Evolutionary conservation across 2,329 filamentous ascomycete genomes (phyloP), one percentile per base, ranked within the genome.

Genomic region (Cladobotryum mycophilum): DNA sequence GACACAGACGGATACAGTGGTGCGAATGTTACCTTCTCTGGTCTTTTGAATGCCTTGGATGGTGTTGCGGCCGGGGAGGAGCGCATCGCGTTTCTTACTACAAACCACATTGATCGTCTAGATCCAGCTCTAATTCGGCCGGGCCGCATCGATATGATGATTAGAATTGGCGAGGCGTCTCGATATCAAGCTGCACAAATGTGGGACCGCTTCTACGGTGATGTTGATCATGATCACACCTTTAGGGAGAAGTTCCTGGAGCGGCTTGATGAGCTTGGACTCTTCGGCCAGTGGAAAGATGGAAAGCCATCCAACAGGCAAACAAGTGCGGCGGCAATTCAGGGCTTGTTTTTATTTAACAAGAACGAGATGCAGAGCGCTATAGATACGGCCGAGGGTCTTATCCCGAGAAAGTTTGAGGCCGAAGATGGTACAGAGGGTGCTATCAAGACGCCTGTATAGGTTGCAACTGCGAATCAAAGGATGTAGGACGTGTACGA

Each of bases 61-160:
- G 93, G 93, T 1, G 83, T 97, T n/a, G 90, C 90, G 6, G 95
- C 91, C 47, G 89, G 90, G 12, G 93, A 97, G 66, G 92, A 97
- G 72, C 82, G 93, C 48, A 88, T 99, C 55, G 84, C 95, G 1
- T 96, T 99, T 68, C 76, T 95, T 55, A 99, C 93, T 2, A 95
- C 92, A 17, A 99, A 99, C 63, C 89, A 96, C 63, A 83, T 96
- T 36, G 90, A 96, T 58, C 80, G 89, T 38, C 78, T 97, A 2
- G 90, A 96, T 62, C 86, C 89, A 54, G 93, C 93, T 4, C 71
- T 99, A 40, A 89, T 97, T 44, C 80, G 93, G 20, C 93, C 93
- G 0, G 93, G 93, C 1, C 81, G 93, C 45, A 90, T 99, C 1
- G 93, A 99, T 68, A 87, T 97, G 85, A 93, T 89, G 58, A 80